phyloP scores from a whole-genome alignment of 2,329 filamentous ascomycete species.

The Colletotrichum tabaci region DNA sequence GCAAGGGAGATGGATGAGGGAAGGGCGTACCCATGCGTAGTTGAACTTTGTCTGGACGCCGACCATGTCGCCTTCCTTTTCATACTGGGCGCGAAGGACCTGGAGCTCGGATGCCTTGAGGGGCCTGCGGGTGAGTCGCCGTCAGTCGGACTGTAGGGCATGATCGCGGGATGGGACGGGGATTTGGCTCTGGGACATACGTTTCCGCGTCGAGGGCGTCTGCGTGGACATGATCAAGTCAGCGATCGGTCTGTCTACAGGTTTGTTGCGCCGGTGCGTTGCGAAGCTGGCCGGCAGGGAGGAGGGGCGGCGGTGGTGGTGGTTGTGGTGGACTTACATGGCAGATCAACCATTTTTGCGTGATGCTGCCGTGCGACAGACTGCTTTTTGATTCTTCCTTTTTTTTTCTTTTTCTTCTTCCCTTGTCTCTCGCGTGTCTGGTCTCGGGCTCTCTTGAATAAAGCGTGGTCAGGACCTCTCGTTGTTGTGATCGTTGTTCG shows the following conservation, averaged over 20 bases:
- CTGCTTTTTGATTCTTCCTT: neutral
- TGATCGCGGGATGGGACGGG: neutral
- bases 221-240: constrained; percentile 56
- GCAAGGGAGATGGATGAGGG: constrained; percentile 1
- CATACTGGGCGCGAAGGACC: constrained; percentile 93
- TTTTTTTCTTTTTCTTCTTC: neutral
- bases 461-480: neutral
- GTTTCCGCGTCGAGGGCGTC: constrained; percentile 98
- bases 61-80: constrained; percentile 97
- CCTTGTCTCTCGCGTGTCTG: neutral
- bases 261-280: neutral
- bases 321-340: constrained; percentile 56
- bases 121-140: constrained; percentile 69
- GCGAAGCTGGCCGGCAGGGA: neutral
- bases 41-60: constrained; percentile 99
- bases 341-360: constrained; percentile 63
- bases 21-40: constrained; percentile 88
- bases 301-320: neutral
- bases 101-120: constrained; percentile 93
- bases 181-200: constrained; percentile 61
- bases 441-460: neutral
- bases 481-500: constrained; percentile 16
- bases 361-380: constrained; percentile 1
- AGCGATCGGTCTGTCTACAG: constrained; percentile 23
- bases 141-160: constrained; percentile 20